Evolutionary conservation across 345 rosid species (phyloP).

Genomic region (Linum lewisii): DNA sequence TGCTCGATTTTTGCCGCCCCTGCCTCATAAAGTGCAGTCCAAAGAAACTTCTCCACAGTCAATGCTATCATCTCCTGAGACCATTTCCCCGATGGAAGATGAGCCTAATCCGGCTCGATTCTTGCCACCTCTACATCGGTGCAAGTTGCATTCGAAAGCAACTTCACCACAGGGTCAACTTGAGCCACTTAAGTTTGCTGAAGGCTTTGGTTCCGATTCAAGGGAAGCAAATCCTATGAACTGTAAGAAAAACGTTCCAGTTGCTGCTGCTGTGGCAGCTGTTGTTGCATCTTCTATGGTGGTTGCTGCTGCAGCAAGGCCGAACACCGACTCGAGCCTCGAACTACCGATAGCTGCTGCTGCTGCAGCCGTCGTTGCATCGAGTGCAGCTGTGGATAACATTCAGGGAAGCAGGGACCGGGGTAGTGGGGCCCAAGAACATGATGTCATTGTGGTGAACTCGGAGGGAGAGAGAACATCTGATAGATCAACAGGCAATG

Average conservation of each 20-base stretch:
- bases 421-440: conserved; percentile 32
- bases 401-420: conserved; percentile 30
- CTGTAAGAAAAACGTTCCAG: conserved; percentile 60
- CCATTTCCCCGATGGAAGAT: background rate
- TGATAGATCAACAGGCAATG: conserved; percentile 49
- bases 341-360: conserved; percentile 93
- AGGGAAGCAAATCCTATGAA: conserved; percentile 35
- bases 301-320: conserved; percentile 78
- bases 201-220: background rate
- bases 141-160: background rate
- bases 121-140: conserved; percentile 35
- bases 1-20: conserved; percentile 40
- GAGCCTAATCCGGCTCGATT: background rate
- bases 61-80: background rate
- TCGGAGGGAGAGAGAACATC: conserved; percentile 60
- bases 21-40: background rate
- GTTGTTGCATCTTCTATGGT: conserved; percentile 86
- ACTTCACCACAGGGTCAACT: background rate
- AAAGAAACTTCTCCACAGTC: background rate
- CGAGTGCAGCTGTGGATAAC: conserved; percentile 70
- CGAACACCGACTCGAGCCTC: conserved; percentile 46
- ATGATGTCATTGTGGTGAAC: conserved; percentile 21
- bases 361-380: conserved; percentile 87
- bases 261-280: conserved; percentile 71
- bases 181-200: background rate